Evolutionary conservation across 768 basidiomycete species (phyloP).

Genomic region (Fistulinella prunicolor): DNA sequence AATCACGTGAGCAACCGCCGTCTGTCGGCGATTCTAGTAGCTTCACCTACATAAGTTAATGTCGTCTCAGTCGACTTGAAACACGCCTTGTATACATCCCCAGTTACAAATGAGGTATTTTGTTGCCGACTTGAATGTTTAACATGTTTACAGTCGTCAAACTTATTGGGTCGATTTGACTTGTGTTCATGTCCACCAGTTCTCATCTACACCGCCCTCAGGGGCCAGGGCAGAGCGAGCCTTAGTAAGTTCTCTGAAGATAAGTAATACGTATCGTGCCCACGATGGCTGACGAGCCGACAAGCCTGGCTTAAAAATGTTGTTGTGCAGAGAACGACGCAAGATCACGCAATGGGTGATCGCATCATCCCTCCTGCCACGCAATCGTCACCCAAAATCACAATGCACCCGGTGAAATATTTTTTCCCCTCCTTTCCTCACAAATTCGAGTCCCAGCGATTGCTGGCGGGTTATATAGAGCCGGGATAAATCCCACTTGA

Average conservation of each 20-base stretch:
- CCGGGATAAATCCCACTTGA: neutral
- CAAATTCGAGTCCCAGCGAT: neutral
- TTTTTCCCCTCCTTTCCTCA: neutral
- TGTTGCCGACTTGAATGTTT: neutral
- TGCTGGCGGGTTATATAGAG: slow-evolving; percentile 9
- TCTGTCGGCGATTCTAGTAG: neutral
- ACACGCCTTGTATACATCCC: neutral
- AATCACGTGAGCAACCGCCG: slow-evolving; percentile 19
- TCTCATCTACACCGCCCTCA: no score
- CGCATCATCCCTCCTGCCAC: slow-evolving; percentile 13
- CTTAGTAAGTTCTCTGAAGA: neutral
- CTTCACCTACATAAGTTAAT: no score
- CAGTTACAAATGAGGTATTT: neutral
- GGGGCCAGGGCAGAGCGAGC: neutral
- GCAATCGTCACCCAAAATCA: neutral
- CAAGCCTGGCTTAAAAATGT: slow-evolving; percentile 7
- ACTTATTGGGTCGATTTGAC: neutral
- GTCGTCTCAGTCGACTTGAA: neutral
- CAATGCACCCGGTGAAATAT: neutral
- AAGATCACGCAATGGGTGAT: slow-evolving; percentile 34
- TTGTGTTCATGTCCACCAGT: neutral
- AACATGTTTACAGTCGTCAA: slow-evolving; percentile 2
- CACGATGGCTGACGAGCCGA: slow-evolving; percentile 2
- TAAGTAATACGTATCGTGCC: no score
- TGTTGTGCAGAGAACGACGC: slow-evolving; percentile 15